Base-by-base conservation (phyloP, 2,329 filamentous ascomycete species). In the Dichotomopilus funicola region DNA sequence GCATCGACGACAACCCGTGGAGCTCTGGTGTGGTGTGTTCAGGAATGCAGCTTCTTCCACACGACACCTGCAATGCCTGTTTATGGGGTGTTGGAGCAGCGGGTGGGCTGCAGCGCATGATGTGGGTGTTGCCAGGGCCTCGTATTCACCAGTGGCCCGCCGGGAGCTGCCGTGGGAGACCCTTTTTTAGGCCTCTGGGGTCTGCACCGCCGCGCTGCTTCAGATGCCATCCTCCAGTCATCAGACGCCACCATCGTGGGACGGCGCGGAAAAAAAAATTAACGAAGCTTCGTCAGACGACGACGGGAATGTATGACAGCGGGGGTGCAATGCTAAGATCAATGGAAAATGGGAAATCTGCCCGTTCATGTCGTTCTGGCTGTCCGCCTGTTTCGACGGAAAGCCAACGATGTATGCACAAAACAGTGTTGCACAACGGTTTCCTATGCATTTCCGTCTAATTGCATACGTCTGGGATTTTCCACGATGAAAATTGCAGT, bases 111-210 rank as follows among this genome's bases (percentile, higher is more conserved):
- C 50, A 38, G 36, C 58, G 53, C 56, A 53, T 37, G 50, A 58
- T 56, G 19, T 27, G 19, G 19, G 53, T 54, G 11, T 35, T 49
- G 45, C 35, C 49, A 19, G 49, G 54, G 48, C 54, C 58, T 62
- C 60, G 60, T 62, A 62, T 62, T 61, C 47, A 27, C 19, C 19
- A 27, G 19, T 27, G 19, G 51, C 54, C 50, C 37, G 10, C 40
- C 50, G 54, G 54, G 40, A 51, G 44, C 56, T 51, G 49, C 55
- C 57, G 53, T 27, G 19, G 31, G 33, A 31, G 49, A 40, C 51
- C 48, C 47, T 53, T 57, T 59, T 61, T 59, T 56, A 57, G 59
- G 44, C 57, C 57, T 59, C 60, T 59, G 54, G 56, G 59, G 44
- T 55, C 57, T 48, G 56, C 55, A 59, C 53, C 53, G 53, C 57